Conservation (phyloP, 2,329 filamentous ascomycete species). For the Pseudocercospora fuligena region DNA sequence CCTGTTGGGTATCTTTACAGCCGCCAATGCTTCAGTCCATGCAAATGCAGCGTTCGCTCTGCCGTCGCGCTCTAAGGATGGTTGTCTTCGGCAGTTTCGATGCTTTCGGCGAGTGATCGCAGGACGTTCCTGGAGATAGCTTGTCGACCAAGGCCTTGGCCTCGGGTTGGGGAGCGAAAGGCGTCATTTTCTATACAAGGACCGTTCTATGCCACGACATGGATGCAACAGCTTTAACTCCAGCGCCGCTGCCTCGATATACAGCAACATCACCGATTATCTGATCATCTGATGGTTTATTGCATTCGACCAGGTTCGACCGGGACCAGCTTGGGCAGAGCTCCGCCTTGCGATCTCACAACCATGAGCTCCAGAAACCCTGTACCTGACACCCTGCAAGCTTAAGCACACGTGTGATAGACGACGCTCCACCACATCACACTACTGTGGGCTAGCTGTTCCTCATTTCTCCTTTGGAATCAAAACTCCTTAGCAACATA, state of each 20-base stretch:
- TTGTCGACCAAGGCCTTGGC: neutral
- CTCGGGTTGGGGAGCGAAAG: neutral
- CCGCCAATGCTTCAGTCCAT: neutral
- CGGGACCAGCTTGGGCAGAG: neutral
- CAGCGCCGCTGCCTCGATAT: neutral
- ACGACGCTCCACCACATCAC: neutral
- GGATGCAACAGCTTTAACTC: neutral
- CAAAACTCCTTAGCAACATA: too few species aligned
- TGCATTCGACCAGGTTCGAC: neutral
- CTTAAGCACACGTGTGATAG: neutral
- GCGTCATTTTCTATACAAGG: neutral
- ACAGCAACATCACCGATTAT: neutral
- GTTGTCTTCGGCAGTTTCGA: neutral
- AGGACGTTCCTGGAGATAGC: neutral
- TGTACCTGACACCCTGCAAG: neutral
- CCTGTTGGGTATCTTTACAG: neutral
- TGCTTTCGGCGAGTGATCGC: neutral
- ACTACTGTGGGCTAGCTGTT: neutral
- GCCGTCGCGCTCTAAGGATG: neutral
- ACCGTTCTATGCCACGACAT: neutral
- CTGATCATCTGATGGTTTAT: neutral
- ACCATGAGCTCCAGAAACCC: neutral
- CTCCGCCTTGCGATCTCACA: slow-evolving; percentile 3
- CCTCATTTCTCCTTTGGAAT: neutral
- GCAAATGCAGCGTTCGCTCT: neutral